Conservation (phyloP, 2,329 filamentous ascomycete species). For the Cadophora luteo-olivacea region DNA sequence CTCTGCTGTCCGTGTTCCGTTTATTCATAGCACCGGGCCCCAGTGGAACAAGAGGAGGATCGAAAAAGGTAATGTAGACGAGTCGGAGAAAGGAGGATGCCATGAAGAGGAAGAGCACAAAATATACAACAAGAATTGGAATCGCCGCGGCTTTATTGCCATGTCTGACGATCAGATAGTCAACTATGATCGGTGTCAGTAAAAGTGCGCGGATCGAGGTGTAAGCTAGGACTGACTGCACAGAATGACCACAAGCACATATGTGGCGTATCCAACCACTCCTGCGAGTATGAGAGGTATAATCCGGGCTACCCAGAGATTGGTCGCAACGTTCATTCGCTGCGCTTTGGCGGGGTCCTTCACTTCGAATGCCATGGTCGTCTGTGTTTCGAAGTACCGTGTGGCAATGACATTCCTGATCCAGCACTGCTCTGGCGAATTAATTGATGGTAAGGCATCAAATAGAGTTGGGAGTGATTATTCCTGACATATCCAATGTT, state of each 20-base stretch:
- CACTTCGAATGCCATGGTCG: slow-evolving; percentile 12
- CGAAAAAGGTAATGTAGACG: slow-evolving; percentile 67
- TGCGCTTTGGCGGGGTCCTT: slow-evolving; percentile 11
- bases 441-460: background rate
- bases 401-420: slow-evolving; percentile 5
- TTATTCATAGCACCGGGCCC: slow-evolving; percentile 49
- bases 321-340: slow-evolving; percentile 29
- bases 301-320: slow-evolving; percentile 48
- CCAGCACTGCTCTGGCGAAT: background rate
- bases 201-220: background rate
- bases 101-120: slow-evolving; percentile 72
- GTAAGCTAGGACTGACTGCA: slow-evolving; percentile 61
- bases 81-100: slow-evolving; percentile 74
- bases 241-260: slow-evolving; percentile 70
- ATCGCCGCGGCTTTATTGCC: slow-evolving; percentile 61
- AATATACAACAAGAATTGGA: slow-evolving; percentile 75
- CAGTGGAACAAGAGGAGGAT: slow-evolving; percentile 77
- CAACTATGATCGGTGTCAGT: slow-evolving; percentile 56
- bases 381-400: background rate
- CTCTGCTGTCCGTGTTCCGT: slow-evolving; percentile 34
- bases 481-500: background rate
- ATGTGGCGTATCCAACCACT: slow-evolving; percentile 73
- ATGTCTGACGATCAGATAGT: slow-evolving; percentile 68
- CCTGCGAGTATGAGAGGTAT: slow-evolving; percentile 74
- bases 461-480: background rate